phyloP scores from a whole-genome alignment of 1,284 basidiomycete species.

The Boletus mariae region DNA sequence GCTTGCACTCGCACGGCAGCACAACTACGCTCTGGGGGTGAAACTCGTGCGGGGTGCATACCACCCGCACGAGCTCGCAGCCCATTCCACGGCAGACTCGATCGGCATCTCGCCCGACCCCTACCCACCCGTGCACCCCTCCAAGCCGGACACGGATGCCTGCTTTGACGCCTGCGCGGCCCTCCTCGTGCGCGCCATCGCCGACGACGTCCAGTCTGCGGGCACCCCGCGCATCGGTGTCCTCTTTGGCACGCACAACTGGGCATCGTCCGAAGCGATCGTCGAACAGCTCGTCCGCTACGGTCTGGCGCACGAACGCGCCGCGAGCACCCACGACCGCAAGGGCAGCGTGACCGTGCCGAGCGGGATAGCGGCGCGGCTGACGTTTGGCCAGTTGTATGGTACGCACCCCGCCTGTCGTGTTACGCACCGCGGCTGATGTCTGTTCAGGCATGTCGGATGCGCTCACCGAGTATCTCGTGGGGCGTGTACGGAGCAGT shows the following conservation, averaged over 20 bases:
- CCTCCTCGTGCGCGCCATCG: constrained; percentile 59
- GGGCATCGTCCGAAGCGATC: constrained; percentile 60
- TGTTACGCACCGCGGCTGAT: constrained; percentile 57
- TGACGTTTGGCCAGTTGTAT: constrained; percentile 81
- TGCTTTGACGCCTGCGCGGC: constrained; percentile 73
- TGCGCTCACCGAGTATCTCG: constrained; percentile 70
- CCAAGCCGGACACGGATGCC: constrained; percentile 74
- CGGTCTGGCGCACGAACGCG: constrained; percentile 47
- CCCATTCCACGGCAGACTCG: constrained; percentile 36
- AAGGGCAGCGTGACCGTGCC: constrained; percentile 38
- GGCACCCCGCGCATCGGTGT: constrained; percentile 54
- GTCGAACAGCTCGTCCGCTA: constrained; percentile 56
- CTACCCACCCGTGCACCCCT: constrained; percentile 63
- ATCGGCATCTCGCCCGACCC: constrained; percentile 53
- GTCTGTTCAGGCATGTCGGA: constrained; percentile 82
- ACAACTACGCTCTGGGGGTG: constrained; percentile 81
- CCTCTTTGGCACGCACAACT: constrained; percentile 87
- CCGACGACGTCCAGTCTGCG: constrained; percentile 20
- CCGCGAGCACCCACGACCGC: constrained; percentile 7
- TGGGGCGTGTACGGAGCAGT: constrained; percentile 49
- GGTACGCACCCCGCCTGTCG: constrained; percentile 45
- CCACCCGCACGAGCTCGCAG: constrained; percentile 71
- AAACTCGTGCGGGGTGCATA: constrained; percentile 97
- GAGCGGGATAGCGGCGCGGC: constrained; percentile 60
- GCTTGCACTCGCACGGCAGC: constrained; percentile 63